Evolutionary conservation across 805 yeast species (phyloP), one percentile per base, ranked within the genome.

Genomic region (Vanderwaltozyma yarrowii): DNA sequence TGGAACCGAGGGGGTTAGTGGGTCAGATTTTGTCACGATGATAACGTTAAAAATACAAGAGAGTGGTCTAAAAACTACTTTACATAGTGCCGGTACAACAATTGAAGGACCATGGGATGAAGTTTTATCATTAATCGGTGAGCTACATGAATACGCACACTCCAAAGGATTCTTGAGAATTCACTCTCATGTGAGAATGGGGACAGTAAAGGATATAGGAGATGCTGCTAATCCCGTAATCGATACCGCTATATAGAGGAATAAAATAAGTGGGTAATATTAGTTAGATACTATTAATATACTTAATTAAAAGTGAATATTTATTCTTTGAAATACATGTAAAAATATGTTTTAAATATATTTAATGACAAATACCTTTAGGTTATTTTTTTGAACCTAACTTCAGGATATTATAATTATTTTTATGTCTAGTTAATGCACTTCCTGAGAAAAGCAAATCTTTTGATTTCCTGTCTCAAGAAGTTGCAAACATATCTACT

Each of bases 71-170:
- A 68, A 77, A 35, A 75, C 79, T 45, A 76, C 82, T 1, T 64
- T 86, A 42, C 96, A 86, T 61, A 80, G 94, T 48, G 95, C 95
- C 3, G 96, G 96, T 2, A 86, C 95, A 5, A 85, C 95, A 1
- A 77, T 81, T 47, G 76, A 82, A 51, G 96, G 96, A 1, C 86
- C 85, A 13, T 87, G 95, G 95, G 75, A 76, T 50, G 86, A 81
- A 39, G 95, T 87, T 1, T 80, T 77, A 76, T 73, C 69, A 23
- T 61, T 84, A 38, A 80, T 86, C 49, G 95, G 95, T 5, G 71
- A 74, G 46, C 62, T 85, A 49, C 96, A 86, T 53, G 78, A 79
- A 51, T 64, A 65, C 32, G 70, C 82, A 37, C 96, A 86, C 52
- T 66, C 67, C 3, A 66, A 72, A 47, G 94, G 94, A 1, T 76